A percentile compares a stretch with the other conserved stretches of the same genome.
Evolutionary conservation across 768 basidiomycete species (phyloP).

Genomic region (Rickenella mellea): DNA sequence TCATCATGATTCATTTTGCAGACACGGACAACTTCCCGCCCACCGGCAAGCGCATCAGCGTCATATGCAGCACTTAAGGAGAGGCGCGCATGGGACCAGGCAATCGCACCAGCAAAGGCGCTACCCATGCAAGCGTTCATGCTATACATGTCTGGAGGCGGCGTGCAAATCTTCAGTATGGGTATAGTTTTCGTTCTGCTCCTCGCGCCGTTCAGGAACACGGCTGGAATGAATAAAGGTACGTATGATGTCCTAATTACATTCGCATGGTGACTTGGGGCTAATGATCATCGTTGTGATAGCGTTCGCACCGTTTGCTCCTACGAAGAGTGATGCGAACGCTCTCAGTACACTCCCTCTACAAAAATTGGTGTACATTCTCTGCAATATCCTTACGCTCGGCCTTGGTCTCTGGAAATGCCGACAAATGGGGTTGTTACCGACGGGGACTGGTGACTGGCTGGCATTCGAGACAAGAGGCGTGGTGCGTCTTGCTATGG

Average conservation of each 20-base stretch:
- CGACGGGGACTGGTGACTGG: conserved; percentile 90
- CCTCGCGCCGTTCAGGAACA: conserved; percentile 75
- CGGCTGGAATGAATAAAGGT: conserved; percentile 74
- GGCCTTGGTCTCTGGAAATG: conserved; percentile 90
- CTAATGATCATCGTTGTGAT: neutral
- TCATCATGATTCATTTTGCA: neutral
- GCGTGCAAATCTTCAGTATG: conserved; percentile 94
- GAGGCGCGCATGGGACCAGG: conserved; percentile 80
- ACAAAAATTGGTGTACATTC: conserved; percentile 63
- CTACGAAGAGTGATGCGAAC: conserved; percentile 34
- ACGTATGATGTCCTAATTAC: conserved; percentile 23
- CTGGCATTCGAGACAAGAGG: conserved; percentile 84
- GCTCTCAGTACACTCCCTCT: conserved; percentile 44
- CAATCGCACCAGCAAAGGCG: conserved; percentile 76
- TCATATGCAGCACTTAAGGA: conserved; percentile 64
- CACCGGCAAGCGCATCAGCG: conserved; percentile 22
- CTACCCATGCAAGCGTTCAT: conserved; percentile 97
- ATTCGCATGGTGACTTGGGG: neutral
- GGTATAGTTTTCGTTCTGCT: conserved; percentile 93
- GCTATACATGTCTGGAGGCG: conserved; percentile 97
- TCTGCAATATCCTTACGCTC: conserved; percentile 70
- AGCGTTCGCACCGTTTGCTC: conserved; percentile 68
- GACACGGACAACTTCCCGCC: conserved; percentile 28
- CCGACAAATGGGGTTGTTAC: conserved; percentile 83
- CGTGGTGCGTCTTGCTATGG: conserved; percentile 42